Base-by-base conservation (phyloP, 306 rosid species). In the Potentilla sterilis region DNA sequence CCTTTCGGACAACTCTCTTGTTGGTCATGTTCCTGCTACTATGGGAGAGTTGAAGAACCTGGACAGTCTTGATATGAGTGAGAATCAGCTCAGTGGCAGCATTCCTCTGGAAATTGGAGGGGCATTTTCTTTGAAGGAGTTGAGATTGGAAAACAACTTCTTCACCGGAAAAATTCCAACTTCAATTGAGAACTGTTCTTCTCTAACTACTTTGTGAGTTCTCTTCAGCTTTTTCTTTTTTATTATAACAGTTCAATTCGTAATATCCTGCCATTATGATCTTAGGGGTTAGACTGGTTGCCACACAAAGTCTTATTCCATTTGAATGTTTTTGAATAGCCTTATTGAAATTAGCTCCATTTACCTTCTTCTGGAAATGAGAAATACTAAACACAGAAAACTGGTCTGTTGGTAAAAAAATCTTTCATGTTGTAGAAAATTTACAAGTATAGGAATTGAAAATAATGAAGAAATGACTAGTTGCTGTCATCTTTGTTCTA, bases 131-230 rank as follows among this genome's bases (percentile, higher is more conserved):
- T 73, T 95, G 88, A 86, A 85, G 75, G 91, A 89, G 64, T 76
- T 95, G 82, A 85, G 82, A 78, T 82, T 95, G 83, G 90, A 75
- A 71, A 87, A 84, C 70, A 95, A 95, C 87, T 83, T 79, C 65
- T 89, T 95, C 12, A 79, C 24, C 2, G 99, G 96, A 52, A 78
- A 74, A 78, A 83, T 95, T 75, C 97, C 98, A 69, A 75, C 76
- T 21, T 86, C 99, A 61, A 81, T 95, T 28, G 91, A 70, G 83
- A 90, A 89, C 78, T 95, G 96, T 78, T 81, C 96, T 51, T 83
- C 93, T 7, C 83, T 95, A 70, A 75, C 86, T 42, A 89, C 92
- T 59, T 70, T 95, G 99, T 95, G 88, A 87, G 99, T 95, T 52
- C 43, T 74, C 81, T 81, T 70, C 6, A 81, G 24, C 78, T 58